Percentiles rank a stretch among this genome's conserved stretches.
Conservation (phyloP, 2,329 filamentous ascomycete species). For the Conoideocrella luteorostrata region DNA sequence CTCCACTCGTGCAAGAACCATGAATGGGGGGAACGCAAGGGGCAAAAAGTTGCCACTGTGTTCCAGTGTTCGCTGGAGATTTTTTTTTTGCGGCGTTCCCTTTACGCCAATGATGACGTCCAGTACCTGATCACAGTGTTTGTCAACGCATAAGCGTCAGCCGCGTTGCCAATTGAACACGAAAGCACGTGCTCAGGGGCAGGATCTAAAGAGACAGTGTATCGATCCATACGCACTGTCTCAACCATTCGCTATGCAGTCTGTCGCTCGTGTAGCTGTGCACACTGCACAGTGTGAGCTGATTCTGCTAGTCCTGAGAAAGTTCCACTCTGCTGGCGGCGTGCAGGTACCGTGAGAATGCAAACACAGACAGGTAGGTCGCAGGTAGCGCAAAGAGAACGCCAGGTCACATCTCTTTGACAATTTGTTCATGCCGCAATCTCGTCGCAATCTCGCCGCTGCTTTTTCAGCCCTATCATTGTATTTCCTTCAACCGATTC, state of each 20-base stretch:
- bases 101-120: conserved; percentile 9
- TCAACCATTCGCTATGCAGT: not conserved
- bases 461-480: too few species aligned
- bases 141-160: conserved; percentile 6
- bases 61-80: conserved; percentile 15
- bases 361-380: too few species aligned
- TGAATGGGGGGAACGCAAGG: conserved; percentile 7
- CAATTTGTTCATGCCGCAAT: too few species aligned
- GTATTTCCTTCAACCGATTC: too few species aligned
- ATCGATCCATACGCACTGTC: not conserved
- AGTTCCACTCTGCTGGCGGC: too few species aligned
- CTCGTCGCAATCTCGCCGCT: too few species aligned
- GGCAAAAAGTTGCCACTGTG: conserved; percentile 20
- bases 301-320: too few species aligned
- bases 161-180: conserved; percentile 24
- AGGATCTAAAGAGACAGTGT: conserved; percentile 10
- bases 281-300: conserved; percentile 12
- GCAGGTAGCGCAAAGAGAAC: too few species aligned
- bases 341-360: conserved; percentile 3
- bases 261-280: conserved; percentile 2
- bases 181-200: conserved; percentile 24
- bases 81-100: not conserved
- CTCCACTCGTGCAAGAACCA: too few species aligned
- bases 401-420: too few species aligned
- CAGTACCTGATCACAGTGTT: conserved; percentile 24